Evolutionary conservation across 805 yeast genomes (phyloP).

Genomic region (Candida coleopterorum): DNA sequence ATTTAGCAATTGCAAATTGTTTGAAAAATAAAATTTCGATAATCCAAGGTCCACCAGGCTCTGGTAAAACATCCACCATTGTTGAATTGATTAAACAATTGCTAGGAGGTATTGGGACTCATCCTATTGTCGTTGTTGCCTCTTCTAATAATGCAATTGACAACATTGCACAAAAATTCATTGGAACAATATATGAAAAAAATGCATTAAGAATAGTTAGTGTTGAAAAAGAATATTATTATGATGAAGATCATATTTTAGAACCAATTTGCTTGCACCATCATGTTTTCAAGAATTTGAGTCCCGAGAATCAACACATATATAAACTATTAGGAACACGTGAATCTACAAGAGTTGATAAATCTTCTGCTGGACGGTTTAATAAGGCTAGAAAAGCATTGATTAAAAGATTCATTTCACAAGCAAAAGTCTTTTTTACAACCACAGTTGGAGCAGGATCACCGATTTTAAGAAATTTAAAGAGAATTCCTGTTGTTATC

Average conservation of each 20-base stretch:
- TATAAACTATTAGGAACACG: constrained; percentile 23
- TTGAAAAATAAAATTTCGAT: constrained; percentile 47
- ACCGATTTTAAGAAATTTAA: constrained; percentile 50
- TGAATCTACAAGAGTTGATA: constrained; percentile 44
- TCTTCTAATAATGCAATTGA: constrained; percentile 75
- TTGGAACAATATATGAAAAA: constrained; percentile 41
- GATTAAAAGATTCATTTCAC: constrained; percentile 49
- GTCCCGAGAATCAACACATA: constrained; percentile 36
- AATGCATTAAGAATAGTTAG: constrained; percentile 57
- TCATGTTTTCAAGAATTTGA: constrained; percentile 44
- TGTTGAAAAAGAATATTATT: constrained; percentile 56
- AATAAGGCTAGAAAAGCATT: too few relatives aligned
- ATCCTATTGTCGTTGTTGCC: constrained; percentile 68
- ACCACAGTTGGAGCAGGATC: constrained; percentile 74
- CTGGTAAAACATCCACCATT: constrained; percentile 42
- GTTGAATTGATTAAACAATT: constrained; percentile 47
- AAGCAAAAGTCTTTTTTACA: constrained; percentile 66
- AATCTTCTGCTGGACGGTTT: too few relatives aligned
- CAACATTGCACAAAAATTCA: constrained; percentile 66
- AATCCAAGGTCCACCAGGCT: constrained; percentile 65
- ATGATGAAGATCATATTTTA: constrained; percentile 51
- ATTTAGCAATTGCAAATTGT: constrained; percentile 50
- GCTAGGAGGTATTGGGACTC: constrained; percentile 48
- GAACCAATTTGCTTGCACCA: constrained; percentile 61
- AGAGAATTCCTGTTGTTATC: constrained; percentile 58